Base-by-base conservation (phyloP, 768 basidiomycete species). In the Podaxis carcinomalis region DNA sequence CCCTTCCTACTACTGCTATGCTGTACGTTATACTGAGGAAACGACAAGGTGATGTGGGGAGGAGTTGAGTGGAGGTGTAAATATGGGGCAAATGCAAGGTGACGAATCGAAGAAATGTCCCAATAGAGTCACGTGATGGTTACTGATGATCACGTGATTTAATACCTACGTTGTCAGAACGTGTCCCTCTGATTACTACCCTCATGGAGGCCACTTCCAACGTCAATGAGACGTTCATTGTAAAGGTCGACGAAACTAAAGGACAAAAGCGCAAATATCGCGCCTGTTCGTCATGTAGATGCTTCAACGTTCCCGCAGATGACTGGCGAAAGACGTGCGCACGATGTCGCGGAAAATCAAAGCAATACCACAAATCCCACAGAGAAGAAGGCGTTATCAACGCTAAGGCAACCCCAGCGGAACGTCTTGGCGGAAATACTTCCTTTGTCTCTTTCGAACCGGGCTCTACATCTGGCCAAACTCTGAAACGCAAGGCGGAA, bases 401-500 rank as follows among this genome's bases (percentile, higher is more conserved):
- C 19, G 47, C 10, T 7, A 9, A 23, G 25, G 47, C 9, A 23
- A 5, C 11, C 19, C 10, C 47, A 49, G 21, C 47, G 25, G 47
- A 11, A 9, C 7, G 11, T 23, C 4, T 27, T 2, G 25, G 11
- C 3, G 3, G 13, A 25, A 49, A 21, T 9, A 2, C 21, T 11
- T 49, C 23, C 23, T 9, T 11, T 16, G 6, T 21, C 11, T 11
- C 5, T 6, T 25, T 49, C 21, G 13, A 11, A 6, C 5, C 47
- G 21, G 47, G 14, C 19, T 44, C 25, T 27, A 23, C 6, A 23
- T 1, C 47, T 25, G 3, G 25, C 13, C 47, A 28, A 25, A 9
- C 37, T 3, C 9, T 13, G n/a, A 63, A 51, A 19, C 54, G 62
- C 19, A 57, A 63, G 46, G 27, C 63, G 13, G 32, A 63, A n/a